phyloP scores from a whole-genome alignment of 306 rosid species.

The Leucaena leucocephala region DNA sequence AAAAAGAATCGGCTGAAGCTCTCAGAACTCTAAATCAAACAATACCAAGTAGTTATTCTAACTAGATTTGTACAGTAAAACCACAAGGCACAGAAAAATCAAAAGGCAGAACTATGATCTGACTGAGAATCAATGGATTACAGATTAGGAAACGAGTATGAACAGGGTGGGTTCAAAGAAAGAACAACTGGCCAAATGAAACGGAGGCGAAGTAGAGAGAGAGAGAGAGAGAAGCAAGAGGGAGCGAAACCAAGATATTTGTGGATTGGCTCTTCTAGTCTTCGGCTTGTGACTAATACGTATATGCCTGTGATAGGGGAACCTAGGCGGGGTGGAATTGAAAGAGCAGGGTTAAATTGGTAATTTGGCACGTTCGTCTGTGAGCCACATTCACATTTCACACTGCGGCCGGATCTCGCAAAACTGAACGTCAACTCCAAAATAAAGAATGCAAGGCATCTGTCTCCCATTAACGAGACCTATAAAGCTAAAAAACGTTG shows the following conservation, averaged over 20 bases:
- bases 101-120: conserved; percentile 45
- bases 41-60: conserved; percentile 34
- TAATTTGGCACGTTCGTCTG: not conserved
- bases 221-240: not conserved
- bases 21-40: conserved; percentile 31
- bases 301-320: not conserved
- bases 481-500: not conserved
- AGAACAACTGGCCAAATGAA: conserved; percentile 38
- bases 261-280: conserved; percentile 42
- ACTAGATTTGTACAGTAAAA: conserved; percentile 43
- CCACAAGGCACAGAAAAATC: conserved; percentile 6
- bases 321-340: conserved; percentile 15
- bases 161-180: conserved; percentile 20
- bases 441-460: conserved; percentile 16
- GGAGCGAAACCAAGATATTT: conserved; percentile 45
- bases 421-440: conserved; percentile 21
- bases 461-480: conserved; percentile 38
- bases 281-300: conserved; percentile 35
- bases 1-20: conserved; percentile 39
- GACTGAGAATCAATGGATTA: conserved; percentile 40
- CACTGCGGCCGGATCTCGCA: not conserved
- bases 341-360: conserved; percentile 40
- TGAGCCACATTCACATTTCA: not conserved
- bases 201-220: conserved; percentile 27
- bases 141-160: conserved; percentile 36